Percentiles rank a stretch among this genome's conserved stretches.
phyloP scores from a whole-genome alignment of 176 grass and related monocot genomes.

The Triticum aestivum region IWGSC_CS_RefSeq_v2.1 NC_057797.1:575073238-575073737 shows the following conservation, averaged over 20 bases:
- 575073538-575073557: constrained; percentile 47
- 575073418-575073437: constrained; percentile 53
- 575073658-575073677: neutral
- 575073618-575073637: constrained; percentile 19
- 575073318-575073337: constrained; percentile 68
- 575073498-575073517: constrained; percentile 33
- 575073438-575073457: neutral
- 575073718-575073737: neutral
- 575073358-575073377: neutral
- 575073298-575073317: constrained; percentile 57
- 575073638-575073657: neutral
- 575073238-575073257: constrained; percentile 63
- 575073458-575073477: constrained; percentile 36
- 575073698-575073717: neutral
- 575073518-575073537: constrained; percentile 35
- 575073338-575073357: neutral
- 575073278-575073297: constrained; percentile 65
- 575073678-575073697: neutral
- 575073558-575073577: constrained; percentile 45
- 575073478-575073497: constrained; percentile 45
- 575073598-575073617: neutral
- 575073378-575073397: constrained; percentile 4
- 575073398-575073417: constrained; percentile 50
- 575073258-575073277: constrained; percentile 54
- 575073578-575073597: neutral